Base-by-base conservation (phyloP, 306 rosid genomes). In the Rubus idaeus region DNA sequence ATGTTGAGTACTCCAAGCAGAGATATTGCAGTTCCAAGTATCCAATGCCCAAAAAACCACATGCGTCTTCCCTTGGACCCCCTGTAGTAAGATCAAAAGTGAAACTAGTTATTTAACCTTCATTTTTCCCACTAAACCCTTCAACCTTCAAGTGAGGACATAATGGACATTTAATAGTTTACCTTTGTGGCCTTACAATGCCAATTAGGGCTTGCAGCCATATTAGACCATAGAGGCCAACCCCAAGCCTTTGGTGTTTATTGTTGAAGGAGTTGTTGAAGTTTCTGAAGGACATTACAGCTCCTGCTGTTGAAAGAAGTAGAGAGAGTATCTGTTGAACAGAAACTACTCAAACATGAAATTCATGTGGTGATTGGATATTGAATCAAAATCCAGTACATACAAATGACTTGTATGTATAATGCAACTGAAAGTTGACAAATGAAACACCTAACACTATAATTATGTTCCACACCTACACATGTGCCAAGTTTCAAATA, bases 241-340 rank as follows among this genome's bases (percentile, higher is more conserved):
- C 79, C 26, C 98, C 98, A 83, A 94, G 74, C 81, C 97, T 90
- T 86, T 94, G 96, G 82, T 94, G 98, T 78, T 77, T 87, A 57
- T 94, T 94, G 86, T 91, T 89, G 87, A 94, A 94, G 51, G 85
- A 81, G 77, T 90, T 94, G 89, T 86, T 90, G 89, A 94, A 91
- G 84, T 87, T 86, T 84, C 86, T 90, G 76, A 94, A 85, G 39
- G 98, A 94, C 91, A 94, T 79, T 65, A 94, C 88, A 81, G 94
- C 98, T 73, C 93, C 98, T 71, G 82, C 83, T 78, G 98, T 94
- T 66, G 89, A 89, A 78, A 91, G 73, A 78, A 94, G 84, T 46
- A 87, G 86, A 74, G 91, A 90, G 40, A 91, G 77, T 53, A 75
- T 71, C 98, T 94, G 89, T 69, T 80, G 55, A 74, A 49, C 75